phyloP scores from a whole-genome alignment of 257 asterid species.

The Solanum phureja region DNA sequence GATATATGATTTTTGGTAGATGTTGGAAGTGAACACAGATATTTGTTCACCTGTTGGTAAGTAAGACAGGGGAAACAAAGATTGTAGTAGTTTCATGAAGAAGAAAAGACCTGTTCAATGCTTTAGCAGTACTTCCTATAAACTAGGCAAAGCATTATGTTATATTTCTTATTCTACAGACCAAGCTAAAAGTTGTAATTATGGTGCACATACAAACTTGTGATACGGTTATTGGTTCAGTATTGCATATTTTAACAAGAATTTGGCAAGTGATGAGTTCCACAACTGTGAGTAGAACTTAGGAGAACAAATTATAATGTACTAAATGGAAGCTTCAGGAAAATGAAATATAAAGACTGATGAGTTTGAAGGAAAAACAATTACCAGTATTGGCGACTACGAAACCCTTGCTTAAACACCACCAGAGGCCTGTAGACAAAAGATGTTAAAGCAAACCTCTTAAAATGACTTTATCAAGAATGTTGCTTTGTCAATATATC shows the following conservation, averaged over 20 bases:
- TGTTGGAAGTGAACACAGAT: not conserved
- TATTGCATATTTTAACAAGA: not conserved
- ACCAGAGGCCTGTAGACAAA: constrained; percentile 55
- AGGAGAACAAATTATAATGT: not conserved
- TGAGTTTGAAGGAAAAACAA: not conserved
- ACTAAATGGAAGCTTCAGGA: not conserved
- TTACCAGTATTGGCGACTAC: constrained; percentile 80
- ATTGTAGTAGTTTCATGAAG: not conserved
- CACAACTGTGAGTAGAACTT: not conserved
- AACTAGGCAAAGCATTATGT: not conserved
- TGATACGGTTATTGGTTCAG: not conserved
- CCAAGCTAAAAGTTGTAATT: not conserved
- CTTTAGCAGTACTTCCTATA: not conserved
- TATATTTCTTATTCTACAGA: not conserved
- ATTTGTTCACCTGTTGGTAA: not conserved
- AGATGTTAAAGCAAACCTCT: not conserved
- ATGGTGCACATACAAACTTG: not conserved
- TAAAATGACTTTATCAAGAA: not conserved
- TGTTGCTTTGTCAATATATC: not conserved
- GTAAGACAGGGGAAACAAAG: not conserved
- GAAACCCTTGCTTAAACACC: constrained; percentile 80
- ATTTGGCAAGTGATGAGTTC: not conserved
- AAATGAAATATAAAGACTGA: not conserved
- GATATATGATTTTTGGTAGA: not conserved
- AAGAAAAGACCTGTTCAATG: not conserved